A percentile compares a stretch with the other conserved stretches of the same genome.
Conservation (phyloP, 495 filamentous ascomycete species). For the Symbiotaphrina buchneri region DNA sequence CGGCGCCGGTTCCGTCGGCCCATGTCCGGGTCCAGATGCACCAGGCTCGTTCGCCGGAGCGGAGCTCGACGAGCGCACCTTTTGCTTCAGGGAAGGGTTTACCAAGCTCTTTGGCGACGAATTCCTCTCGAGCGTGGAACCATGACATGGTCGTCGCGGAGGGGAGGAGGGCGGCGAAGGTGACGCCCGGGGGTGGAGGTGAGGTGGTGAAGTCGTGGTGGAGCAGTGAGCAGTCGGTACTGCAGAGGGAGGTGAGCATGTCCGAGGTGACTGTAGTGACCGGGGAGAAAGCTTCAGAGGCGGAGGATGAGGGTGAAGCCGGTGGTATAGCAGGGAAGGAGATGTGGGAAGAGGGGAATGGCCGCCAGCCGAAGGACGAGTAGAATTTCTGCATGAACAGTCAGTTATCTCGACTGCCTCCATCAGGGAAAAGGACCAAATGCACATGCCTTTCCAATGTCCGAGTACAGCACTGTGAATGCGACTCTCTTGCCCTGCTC, state of each 20-base stretch:
- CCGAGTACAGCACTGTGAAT: slow-evolving; percentile 70
- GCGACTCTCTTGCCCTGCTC: slow-evolving; percentile 16
- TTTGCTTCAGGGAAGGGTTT: slow-evolving; percentile 31
- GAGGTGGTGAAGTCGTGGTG: slow-evolving; percentile 13
- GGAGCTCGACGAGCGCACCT: slow-evolving; percentile 38
- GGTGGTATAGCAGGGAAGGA: slow-evolving; percentile 24
- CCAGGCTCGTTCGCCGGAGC: slow-evolving; percentile 36
- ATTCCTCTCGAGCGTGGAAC: slow-evolving; percentile 78
- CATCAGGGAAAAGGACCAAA: background rate
- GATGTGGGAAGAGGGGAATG: slow-evolving; percentile 49
- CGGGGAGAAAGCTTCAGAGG: slow-evolving; percentile 1
- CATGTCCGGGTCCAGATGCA: slow-evolving; percentile 69
- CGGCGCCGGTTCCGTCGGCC: too few species aligned
- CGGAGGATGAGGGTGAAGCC: slow-evolving; percentile 29
- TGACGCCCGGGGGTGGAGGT: slow-evolving; percentile 10
- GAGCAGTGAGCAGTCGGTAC: slow-evolving; percentile 27
- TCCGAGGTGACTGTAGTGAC: background rate
- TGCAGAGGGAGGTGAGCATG: too few species aligned
- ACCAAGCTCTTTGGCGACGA: slow-evolving; percentile 35
- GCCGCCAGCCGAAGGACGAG: slow-evolving; percentile 55
- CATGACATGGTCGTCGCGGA: slow-evolving; percentile 52
- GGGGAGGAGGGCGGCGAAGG: slow-evolving; percentile 46
- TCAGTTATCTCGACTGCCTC: background rate
- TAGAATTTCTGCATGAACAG: slow-evolving; percentile 38
- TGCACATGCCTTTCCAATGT: slow-evolving; percentile 56